Base-by-base conservation (phyloP, 192 early-diverging fungal genomes). In the Rhizoclosmatium sp. region DNA sequence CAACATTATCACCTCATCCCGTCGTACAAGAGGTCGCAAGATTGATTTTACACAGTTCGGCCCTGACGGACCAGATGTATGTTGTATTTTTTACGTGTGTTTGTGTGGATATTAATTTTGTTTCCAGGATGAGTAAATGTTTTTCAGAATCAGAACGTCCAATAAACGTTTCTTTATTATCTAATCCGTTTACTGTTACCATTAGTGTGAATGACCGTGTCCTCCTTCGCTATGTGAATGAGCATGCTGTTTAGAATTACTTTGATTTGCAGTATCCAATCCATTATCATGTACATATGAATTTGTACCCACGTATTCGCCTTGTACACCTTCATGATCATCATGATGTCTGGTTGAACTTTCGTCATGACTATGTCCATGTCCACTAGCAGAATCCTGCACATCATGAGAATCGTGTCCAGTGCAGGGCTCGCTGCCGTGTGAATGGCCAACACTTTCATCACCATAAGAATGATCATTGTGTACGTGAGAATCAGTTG, bases 31-130 rank as follows among this genome's bases (percentile, higher is more conserved):
- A 51, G 93, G 93, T 14, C 88, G 87, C 67, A 92, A 89, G 83
- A 90, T 94, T 78, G 93, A 94, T 80, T 94, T 85, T 78, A 87
- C 87, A 16, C 84, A 92, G 79, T 93, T 93, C 80, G 89, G 92
- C 64, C 84, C 81, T 54, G 93, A 90, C 67, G 89, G 82, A 10
- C 72, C 72, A 23, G 72, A 75, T 39, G 72, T 62, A 19, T 0
- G 16, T 54, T 54, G 51, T 12, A 54, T 54, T 12, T 54, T 54
- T 7, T 54, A 54, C 51, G 51, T 7, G 16, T 54, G 51, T 7
- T 54, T 12, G 51, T 54, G 51, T 31, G 31, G 31, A 31, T 31
- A 31, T 31, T 31, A 31, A 31, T 0, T 0, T 0, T 31, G 31
- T 31, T 31, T 31, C 31, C 31, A 31, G 31, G 31, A 31, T 31